Percentiles rank a stretch among this genome's conserved stretches.
Conservation (phyloP, 352 stramenopile species). For the Elongisporangium undulatum region DNA sequence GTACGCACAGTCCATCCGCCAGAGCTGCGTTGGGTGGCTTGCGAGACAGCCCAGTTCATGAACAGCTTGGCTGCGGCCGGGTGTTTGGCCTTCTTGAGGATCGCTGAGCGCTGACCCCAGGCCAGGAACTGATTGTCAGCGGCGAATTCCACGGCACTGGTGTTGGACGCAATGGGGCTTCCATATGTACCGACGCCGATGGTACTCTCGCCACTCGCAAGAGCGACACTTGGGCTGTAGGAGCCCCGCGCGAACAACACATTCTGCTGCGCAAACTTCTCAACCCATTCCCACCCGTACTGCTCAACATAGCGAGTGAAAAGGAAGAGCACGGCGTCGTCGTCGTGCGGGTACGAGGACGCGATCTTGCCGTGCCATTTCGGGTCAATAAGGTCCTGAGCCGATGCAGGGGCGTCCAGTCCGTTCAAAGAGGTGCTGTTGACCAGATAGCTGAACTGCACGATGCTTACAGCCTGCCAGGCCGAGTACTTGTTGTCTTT, state of each 20-base stretch:
- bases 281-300: constrained; percentile 50
- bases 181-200: constrained; percentile 21
- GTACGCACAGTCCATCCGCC: constrained; percentile 18
- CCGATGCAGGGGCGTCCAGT: constrained; percentile 12
- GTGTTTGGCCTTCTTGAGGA: constrained; percentile 52
- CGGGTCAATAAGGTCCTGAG: constrained; percentile 23
- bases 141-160: constrained; percentile 14
- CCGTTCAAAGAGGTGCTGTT: constrained; percentile 17
- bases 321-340: constrained; percentile 45
- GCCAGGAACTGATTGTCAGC: constrained; percentile 26
- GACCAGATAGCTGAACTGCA: constrained; percentile 39
- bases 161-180: not conserved
- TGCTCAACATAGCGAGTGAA: constrained; percentile 39
- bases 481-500: constrained; percentile 15
- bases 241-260: constrained; percentile 28
- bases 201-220: constrained; percentile 20
- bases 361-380: constrained; percentile 32
- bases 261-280: constrained; percentile 33
- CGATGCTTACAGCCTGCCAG: constrained; percentile 32
- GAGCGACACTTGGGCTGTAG: constrained; percentile 20
- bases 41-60: constrained; percentile 41
- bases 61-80: constrained; percentile 48
- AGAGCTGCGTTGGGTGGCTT: constrained; percentile 3
- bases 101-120: constrained; percentile 50
- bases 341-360: constrained; percentile 43